Percentiles rank a stretch among this genome's conserved stretches.
Evolutionary conservation across 2,329 filamentous ascomycete genomes (phyloP).

Genomic region (Zasmidium cellare): DNA sequence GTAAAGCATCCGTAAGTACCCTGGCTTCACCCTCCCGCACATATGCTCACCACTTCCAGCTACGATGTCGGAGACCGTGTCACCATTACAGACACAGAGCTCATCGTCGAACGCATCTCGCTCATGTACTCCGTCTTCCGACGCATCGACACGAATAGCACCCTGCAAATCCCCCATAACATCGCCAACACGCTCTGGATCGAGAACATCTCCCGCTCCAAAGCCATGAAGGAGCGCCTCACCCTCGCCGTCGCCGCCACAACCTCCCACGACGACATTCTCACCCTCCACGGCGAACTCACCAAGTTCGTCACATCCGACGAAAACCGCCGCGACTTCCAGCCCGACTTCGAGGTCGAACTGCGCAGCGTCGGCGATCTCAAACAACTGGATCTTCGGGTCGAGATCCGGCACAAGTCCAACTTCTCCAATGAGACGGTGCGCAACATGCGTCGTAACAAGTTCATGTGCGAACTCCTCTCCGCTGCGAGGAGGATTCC

Average conservation of each 20-base stretch:
- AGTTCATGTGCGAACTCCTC: conserved; percentile 91
- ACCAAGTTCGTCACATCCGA: conserved; percentile 30
- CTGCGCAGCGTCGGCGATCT: conserved; percentile 32
- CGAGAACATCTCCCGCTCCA: conserved; percentile 38
- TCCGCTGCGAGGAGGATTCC: conserved; percentile 80
- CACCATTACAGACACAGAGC: conserved; percentile 23
- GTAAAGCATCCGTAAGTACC: conserved; percentile 74
- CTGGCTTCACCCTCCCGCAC: background rate
- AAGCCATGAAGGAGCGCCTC: conserved; percentile 38
- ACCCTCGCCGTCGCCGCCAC: conserved; percentile 49
- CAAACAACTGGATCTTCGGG: conserved; percentile 33
- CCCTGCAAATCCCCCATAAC: conserved; percentile 38
- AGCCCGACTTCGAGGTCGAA: conserved; percentile 34
- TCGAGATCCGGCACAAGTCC: conserved; percentile 39
- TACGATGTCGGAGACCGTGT: conserved; percentile 60
- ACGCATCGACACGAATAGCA: conserved; percentile 30
- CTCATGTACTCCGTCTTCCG: conserved; percentile 37
- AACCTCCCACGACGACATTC: conserved; percentile 43
- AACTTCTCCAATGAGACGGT: conserved; percentile 68
- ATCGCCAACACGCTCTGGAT: conserved; percentile 39
- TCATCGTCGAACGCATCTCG: conserved; percentile 35
- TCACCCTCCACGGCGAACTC: conserved; percentile 31
- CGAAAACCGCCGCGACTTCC: conserved; percentile 40
- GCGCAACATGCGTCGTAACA: conserved; percentile 76
- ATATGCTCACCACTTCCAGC: background rate